Percentiles rank a stretch among this genome's conserved stretches.
Evolutionary conservation across 805 yeast genomes (phyloP).

Genomic region (Hanseniaspora taiwanica): DNA sequence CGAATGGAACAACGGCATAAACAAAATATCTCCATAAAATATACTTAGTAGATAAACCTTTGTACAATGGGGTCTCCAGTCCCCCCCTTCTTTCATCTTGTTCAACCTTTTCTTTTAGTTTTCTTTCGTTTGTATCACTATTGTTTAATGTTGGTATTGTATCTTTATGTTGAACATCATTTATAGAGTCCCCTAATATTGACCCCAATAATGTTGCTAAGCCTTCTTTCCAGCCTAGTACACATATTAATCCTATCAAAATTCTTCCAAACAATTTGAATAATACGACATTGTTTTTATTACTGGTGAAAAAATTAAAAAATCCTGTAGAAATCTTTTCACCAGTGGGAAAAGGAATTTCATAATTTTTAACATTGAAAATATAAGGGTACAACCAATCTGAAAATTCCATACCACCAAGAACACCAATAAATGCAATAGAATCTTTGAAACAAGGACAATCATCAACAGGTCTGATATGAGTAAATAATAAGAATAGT

Average conservation of each 20-base stretch:
- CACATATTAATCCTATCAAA: slow-evolving; percentile 44
- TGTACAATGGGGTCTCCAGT: slow-evolving; percentile 36
- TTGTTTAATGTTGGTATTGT: too few species aligned
- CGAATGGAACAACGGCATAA: slow-evolving; percentile 65
- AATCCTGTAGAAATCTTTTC: too few species aligned
- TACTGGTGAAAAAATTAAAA: too few species aligned
- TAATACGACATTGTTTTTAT: background rate
- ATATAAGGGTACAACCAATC: slow-evolving; percentile 29
- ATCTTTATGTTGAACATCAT: slow-evolving; percentile 11
- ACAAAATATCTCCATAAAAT: slow-evolving; percentile 65
- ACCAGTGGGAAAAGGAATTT: slow-evolving; percentile 27
- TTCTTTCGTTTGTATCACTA: too few species aligned
- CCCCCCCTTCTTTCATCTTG: slow-evolving; percentile 10
- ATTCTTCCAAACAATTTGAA: slow-evolving; percentile 31
- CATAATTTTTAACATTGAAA: slow-evolving; percentile 16
- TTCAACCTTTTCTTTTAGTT: too few species aligned
- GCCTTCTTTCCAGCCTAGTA: slow-evolving; percentile 58
- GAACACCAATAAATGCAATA: slow-evolving; percentile 84
- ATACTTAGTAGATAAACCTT: slow-evolving; percentile 57
- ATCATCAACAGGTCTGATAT: slow-evolving; percentile 77
- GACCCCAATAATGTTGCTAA: slow-evolving; percentile 55
- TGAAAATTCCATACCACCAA: slow-evolving; percentile 60
- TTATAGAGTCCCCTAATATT: slow-evolving; percentile 25
- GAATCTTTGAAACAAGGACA: slow-evolving; percentile 96
- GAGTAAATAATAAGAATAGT: slow-evolving; percentile 45